phyloP scores from a whole-genome alignment of 2,329 filamentous ascomycete species.

The Colletotrichum siamense region DNA sequence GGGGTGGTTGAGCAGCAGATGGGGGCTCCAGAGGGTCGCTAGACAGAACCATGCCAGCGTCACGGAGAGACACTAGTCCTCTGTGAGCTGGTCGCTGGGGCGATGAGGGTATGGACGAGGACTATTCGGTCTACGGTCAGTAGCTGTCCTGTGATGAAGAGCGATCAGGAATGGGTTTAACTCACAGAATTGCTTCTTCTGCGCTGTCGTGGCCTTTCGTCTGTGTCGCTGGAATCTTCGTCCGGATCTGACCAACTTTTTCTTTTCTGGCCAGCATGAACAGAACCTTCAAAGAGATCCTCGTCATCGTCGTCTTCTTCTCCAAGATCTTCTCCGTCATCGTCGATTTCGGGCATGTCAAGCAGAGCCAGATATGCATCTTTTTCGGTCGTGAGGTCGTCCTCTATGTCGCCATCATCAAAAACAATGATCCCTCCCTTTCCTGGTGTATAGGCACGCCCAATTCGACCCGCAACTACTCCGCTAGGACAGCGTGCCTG shows the following conservation, averaged over 20 bases:
- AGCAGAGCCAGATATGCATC: slow-evolving; percentile 85
- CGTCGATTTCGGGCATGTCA: slow-evolving; percentile 89
- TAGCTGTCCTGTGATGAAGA: background rate
- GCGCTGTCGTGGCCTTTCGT: slow-evolving; percentile 78
- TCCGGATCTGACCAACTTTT: slow-evolving; percentile 76
- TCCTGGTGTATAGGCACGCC: slow-evolving; percentile 74
- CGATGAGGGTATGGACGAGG: slow-evolving; percentile 69
- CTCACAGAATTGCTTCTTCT: slow-evolving; percentile 87
- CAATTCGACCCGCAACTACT: slow-evolving; percentile 75
- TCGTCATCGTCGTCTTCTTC: slow-evolving; percentile 60
- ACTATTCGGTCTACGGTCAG: slow-evolving; percentile 48
- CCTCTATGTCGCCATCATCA: slow-evolving; percentile 94
- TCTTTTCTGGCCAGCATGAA: slow-evolving; percentile 68
- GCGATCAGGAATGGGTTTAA: background rate
- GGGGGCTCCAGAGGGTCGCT: slow-evolving; percentile 59
- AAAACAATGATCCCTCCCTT: slow-evolving; percentile 91
- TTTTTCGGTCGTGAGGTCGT: slow-evolving; percentile 75
- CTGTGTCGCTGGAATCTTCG: slow-evolving; percentile 74
- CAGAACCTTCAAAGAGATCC: slow-evolving; percentile 45
- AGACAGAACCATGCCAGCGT: slow-evolving; percentile 50
- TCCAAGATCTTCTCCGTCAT: slow-evolving; percentile 69
- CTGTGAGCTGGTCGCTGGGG: slow-evolving; percentile 65
- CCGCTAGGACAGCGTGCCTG: slow-evolving; percentile 64
- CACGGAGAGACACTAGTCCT: slow-evolving; percentile 62
- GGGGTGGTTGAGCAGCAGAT: slow-evolving; percentile 62